Evolutionary conservation across 1,139 yeast species (phyloP).

Genomic region (Diutina mesorugosa): DNA sequence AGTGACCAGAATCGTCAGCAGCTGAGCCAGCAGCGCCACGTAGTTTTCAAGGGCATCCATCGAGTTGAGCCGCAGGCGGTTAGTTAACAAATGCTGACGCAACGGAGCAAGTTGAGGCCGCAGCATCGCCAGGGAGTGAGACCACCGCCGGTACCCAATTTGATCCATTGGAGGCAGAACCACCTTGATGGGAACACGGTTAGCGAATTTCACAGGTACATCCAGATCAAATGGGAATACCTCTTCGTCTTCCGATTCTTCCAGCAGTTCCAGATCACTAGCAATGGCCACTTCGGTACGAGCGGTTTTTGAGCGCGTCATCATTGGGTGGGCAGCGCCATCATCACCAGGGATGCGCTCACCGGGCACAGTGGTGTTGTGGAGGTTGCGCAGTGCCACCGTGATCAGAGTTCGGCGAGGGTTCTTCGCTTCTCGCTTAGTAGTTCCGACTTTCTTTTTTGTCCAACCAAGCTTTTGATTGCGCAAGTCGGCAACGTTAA

Average conservation of each 20-base stretch:
- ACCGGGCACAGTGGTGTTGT: conserved; percentile 31
- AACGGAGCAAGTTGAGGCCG: conserved; percentile 10
- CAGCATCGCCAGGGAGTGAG: conserved; percentile 8
- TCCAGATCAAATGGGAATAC: neutral
- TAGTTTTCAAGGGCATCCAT: conserved; percentile 28
- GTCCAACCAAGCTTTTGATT: conserved; percentile 29
- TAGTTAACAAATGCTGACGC: conserved; percentile 21
- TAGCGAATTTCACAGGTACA: conserved; percentile 20
- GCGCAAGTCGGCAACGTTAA: conserved; percentile 1
- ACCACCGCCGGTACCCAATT: conserved; percentile 12
- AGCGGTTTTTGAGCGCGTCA: neutral
- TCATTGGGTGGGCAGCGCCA: neutral
- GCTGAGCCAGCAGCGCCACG: conserved; percentile 26
- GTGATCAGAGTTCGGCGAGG: conserved; percentile 46
- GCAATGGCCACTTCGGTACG: conserved; percentile 3
- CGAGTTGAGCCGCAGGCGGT: conserved; percentile 28
- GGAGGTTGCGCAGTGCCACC: conserved; percentile 29
- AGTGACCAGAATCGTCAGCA: conserved; percentile 22
- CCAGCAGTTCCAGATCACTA: conserved; percentile 27
- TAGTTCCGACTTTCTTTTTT: conserved; percentile 10
- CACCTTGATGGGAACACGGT: conserved; percentile 28
- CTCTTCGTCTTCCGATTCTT: conserved; percentile 23
- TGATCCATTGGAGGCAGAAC: conserved; percentile 20
- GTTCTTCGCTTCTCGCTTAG: conserved; percentile 10
- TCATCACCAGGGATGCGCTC: conserved; percentile 9